phyloP scores from a whole-genome alignment of 352 stramenopile genomes.

The Globisporangium okanoganense region DNA sequence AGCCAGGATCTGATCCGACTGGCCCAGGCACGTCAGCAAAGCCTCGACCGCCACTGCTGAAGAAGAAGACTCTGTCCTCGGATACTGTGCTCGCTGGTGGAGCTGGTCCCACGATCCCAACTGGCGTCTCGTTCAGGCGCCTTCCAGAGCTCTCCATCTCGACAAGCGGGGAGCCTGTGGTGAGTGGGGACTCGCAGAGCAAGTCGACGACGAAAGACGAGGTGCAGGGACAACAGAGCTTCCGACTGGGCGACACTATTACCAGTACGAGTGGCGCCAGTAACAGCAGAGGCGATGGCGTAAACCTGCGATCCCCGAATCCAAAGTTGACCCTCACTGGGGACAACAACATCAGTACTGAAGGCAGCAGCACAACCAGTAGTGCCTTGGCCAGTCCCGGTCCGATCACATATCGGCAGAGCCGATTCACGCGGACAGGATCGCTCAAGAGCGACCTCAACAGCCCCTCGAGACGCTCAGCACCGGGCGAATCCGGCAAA shows the following conservation, averaged over 20 bases:
- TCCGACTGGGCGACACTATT: not conserved
- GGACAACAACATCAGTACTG: not conserved
- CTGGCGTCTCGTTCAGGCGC: conserved; percentile 9
- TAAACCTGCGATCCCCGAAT: not conserved
- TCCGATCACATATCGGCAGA: conserved; percentile 5
- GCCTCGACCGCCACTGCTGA: conserved; percentile 9
- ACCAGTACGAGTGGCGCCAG: not conserved
- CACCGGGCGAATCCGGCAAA: conserved; percentile 2
- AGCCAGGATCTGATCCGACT: not conserved
- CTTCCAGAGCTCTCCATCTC: conserved; percentile 5
- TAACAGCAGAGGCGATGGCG: not conserved
- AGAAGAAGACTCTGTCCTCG: conserved; percentile 14
- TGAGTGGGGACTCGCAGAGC: not conserved
- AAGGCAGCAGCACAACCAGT: not conserved
- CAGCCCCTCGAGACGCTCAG: not conserved
- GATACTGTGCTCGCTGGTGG: not conserved
- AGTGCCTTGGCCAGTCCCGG: not conserved
- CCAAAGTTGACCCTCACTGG: not conserved
- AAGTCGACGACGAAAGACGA: not conserved
- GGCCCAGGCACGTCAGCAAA: conserved; percentile 4
- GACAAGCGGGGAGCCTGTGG: not conserved
- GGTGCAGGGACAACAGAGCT: not conserved
- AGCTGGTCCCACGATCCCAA: not conserved
- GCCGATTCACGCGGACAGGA: not conserved
- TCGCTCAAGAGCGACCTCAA: conserved; percentile 6